These are phyloP conservation scores for Fomitopsis pinicola DNA, from an alignment of 1,284 basidiomycete species.

Conservation along the genomic window DNA sequence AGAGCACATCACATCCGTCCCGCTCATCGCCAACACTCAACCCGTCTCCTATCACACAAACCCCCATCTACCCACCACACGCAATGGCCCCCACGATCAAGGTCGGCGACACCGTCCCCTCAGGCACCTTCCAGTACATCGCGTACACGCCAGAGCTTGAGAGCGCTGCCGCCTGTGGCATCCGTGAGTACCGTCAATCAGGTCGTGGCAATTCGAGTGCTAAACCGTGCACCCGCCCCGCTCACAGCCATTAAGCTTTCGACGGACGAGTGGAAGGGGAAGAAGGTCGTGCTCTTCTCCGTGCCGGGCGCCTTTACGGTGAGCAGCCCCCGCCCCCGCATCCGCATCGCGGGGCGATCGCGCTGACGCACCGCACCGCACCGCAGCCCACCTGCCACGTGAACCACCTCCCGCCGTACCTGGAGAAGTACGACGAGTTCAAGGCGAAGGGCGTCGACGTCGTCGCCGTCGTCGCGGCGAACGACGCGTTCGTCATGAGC, in stretches of 20 bases:
- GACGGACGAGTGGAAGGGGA: constrained; percentile 74
- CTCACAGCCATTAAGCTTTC: constrained; percentile 43
- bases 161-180: constrained; percentile 57
- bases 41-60: background rate
- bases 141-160: constrained; percentile 66
- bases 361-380: background rate
- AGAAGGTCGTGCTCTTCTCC: constrained; percentile 78
- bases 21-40: background rate
- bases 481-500: constrained; percentile 77
- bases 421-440: constrained; percentile 62
- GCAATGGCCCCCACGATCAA: constrained; percentile 31
- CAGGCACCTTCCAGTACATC: constrained; percentile 59
- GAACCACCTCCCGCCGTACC: constrained; percentile 69
- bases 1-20: background rate
- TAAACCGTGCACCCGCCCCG: background rate
- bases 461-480: constrained; percentile 65
- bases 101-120: constrained; percentile 65
- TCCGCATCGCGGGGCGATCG: background rate
- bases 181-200: constrained; percentile 44
- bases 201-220: background rate
- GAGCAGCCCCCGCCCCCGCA: constrained; percentile 22
- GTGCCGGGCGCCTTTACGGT: constrained; percentile 82
- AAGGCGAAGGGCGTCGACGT: constrained; percentile 73
- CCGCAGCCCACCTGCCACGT: constrained; percentile 67
- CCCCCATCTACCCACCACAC: background rate